Percentiles rank a stretch among this genome's conserved stretches.
Evolutionary conservation across 2,329 filamentous ascomycete genomes (phyloP).

Genomic region (Ascochyta pisi): DNA sequence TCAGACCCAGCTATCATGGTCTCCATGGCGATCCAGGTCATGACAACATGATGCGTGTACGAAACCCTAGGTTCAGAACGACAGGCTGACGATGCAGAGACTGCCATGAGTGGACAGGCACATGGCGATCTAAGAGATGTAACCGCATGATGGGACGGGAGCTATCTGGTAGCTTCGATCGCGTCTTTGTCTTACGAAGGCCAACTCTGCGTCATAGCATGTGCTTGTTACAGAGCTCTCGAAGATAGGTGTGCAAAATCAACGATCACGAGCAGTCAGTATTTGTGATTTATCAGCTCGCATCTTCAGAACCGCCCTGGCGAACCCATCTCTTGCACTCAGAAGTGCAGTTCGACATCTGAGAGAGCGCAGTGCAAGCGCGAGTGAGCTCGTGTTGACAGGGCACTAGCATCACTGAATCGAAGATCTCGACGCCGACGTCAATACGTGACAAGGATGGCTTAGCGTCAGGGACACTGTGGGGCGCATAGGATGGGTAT

Average conservation of each 20-base stretch:
- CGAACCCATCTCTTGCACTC: too few species aligned
- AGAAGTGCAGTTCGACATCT: too few species aligned
- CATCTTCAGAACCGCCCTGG: too few species aligned
- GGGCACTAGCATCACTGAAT: neutral
- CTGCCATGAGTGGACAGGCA: conserved; percentile 15
- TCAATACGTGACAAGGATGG: conserved; percentile 23
- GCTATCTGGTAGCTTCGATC: conserved; percentile 14
- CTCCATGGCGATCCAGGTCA: conserved; percentile 15
- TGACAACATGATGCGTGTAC: conserved; percentile 32
- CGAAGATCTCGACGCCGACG: conserved; percentile 20
- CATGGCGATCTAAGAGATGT: conserved; percentile 21
- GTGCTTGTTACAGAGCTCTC: neutral
- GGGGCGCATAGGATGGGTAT: conserved; percentile 7
- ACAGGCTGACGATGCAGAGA: conserved; percentile 13
- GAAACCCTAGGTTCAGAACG: neutral
- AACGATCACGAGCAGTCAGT: too few species aligned
- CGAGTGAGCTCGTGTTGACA: neutral
- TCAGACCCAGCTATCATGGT: conserved; percentile 2
- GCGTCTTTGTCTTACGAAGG: conserved; percentile 3
- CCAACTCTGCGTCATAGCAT: conserved; percentile 4
- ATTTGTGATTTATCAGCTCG: too few species aligned
- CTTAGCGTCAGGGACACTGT: conserved; percentile 35
- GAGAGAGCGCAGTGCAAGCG: neutral
- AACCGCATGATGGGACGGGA: conserved; percentile 21
- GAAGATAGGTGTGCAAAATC: neutral